Evolutionary conservation across 176 grass and related monocot species (phyloP).

Genomic region (Dactylis glomerata): DNA sequence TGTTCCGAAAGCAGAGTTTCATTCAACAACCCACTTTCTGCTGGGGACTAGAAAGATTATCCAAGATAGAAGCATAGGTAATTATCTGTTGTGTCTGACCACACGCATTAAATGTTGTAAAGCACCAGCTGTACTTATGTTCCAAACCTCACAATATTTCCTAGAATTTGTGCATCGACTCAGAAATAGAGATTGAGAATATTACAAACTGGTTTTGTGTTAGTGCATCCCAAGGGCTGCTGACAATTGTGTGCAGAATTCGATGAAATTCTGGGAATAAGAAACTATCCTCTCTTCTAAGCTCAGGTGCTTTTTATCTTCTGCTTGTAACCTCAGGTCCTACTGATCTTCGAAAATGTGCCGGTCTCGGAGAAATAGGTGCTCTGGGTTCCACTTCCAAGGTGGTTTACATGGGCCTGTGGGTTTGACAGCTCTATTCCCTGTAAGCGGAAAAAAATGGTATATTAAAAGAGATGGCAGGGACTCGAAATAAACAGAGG

Average conservation of each 20-base stretch:
- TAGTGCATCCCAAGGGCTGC: not conserved
- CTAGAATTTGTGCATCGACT: not conserved
- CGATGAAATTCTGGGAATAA: not conserved
- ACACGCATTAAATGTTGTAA: not conserved
- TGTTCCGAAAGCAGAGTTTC: not conserved
- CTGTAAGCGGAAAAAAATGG: constrained; percentile 8
- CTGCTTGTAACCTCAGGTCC: constrained; percentile 2
- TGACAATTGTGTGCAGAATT: not conserved
- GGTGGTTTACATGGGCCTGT: constrained; percentile 44
- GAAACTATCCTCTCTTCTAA: not conserved
- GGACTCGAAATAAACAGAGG: not conserved
- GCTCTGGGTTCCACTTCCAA: constrained; percentile 54
- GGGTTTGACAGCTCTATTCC: constrained; percentile 73
- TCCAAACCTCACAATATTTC: not conserved
- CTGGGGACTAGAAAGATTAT: not conserved
- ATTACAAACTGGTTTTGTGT: not conserved
- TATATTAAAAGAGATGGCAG: not conserved
- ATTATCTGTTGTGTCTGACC: not conserved
- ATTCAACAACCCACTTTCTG: not conserved
- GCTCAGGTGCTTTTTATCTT: not conserved
- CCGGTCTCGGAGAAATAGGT: constrained; percentile 70
- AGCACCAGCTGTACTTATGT: not conserved
- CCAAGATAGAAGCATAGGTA: not conserved
- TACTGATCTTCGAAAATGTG: constrained; percentile 69
- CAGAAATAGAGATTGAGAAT: not conserved